Evolutionary conservation across 2,329 filamentous ascomycete species (phyloP).

Genomic region (Calonectria crousiana): DNA sequence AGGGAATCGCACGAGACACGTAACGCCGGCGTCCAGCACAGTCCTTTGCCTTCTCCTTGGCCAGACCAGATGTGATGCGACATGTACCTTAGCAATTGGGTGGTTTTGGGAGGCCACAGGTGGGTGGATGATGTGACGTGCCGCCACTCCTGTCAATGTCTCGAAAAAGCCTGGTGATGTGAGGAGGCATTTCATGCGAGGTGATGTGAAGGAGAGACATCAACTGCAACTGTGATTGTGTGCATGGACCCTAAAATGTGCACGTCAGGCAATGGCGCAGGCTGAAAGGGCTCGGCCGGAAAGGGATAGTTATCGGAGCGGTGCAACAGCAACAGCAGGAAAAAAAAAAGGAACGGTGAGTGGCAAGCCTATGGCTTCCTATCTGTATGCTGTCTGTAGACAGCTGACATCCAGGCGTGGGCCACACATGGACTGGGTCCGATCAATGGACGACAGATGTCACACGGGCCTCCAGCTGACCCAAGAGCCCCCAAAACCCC

Average conservation of each 20-base stretch:
- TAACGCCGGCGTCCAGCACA: not conserved
- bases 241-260: not conserved
- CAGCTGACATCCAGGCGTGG: conserved; percentile 12
- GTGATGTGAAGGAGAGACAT: conserved; percentile 16
- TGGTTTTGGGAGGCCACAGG: not conserved
- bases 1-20: conserved; percentile 1
- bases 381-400: conserved; percentile 12
- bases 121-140: conserved; percentile 15
- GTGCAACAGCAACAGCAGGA: not conserved
- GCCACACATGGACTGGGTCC: conserved; percentile 8
- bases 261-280: not conserved
- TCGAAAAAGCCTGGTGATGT: not conserved
- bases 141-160: conserved; percentile 4
- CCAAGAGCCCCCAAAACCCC: conserved; percentile 9
- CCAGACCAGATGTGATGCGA: not conserved
- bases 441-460: conserved; percentile 25
- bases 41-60: not conserved
- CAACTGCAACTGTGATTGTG: conserved; percentile 9
- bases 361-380: conserved; percentile 5
- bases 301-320: not conserved
- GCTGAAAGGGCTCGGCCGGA: not conserved
- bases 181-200: conserved; percentile 10
- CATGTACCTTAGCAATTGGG: conserved; percentile 20
- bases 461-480: conserved; percentile 31
- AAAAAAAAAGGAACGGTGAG: not conserved